These are phyloP conservation scores for Claviceps maximensis DNA, from an alignment of 2,329 filamentous ascomycete genomes.

Conservation along the genomic window DNA sequence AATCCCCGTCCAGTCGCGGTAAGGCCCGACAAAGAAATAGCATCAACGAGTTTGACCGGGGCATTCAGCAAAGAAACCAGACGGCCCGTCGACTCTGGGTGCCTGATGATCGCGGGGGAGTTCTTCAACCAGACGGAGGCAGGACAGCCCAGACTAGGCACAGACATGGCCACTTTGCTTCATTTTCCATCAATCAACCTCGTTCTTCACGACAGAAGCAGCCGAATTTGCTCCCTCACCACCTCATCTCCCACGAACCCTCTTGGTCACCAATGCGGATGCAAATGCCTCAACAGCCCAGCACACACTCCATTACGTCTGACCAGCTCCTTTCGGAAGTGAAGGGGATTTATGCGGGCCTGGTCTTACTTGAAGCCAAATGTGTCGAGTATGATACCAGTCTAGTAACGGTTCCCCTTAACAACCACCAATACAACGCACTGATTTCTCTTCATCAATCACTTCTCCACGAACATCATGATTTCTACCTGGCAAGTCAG, in stretches of 20 bases:
- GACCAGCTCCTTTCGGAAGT: constrained; percentile 72
- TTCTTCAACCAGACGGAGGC: neutral
- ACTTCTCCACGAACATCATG: constrained; percentile 67
- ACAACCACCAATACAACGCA: constrained; percentile 67
- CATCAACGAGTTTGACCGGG: constrained; percentile 14
- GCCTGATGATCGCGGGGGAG: constrained; percentile 8
- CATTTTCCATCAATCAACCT: neutral
- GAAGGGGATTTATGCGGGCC: constrained; percentile 67
- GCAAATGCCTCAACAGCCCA: constrained; percentile 29
- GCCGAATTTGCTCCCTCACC: neutral
- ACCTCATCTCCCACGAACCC: neutral
- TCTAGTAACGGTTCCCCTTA: constrained; percentile 32
- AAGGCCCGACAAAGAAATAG: constrained; percentile 8
- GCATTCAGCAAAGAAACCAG: constrained; percentile 9
- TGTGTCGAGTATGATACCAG: constrained; percentile 71
- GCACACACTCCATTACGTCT: constrained; percentile 57
- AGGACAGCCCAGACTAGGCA: constrained; percentile 4
- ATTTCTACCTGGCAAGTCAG: constrained; percentile 77
- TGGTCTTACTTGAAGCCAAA: constrained; percentile 78
- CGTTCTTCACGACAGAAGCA: constrained; percentile 4
- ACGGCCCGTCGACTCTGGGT: constrained; percentile 16
- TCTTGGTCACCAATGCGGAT: neutral
- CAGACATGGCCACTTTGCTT: neutral
- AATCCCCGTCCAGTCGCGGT: constrained; percentile 9
- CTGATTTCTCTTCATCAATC: constrained; percentile 73